A percentile compares a stretch with the other conserved stretches of the same genome.
Conservation (phyloP, 2,329 filamentous ascomycete species). For the Colletotrichum sp. region DNA sequence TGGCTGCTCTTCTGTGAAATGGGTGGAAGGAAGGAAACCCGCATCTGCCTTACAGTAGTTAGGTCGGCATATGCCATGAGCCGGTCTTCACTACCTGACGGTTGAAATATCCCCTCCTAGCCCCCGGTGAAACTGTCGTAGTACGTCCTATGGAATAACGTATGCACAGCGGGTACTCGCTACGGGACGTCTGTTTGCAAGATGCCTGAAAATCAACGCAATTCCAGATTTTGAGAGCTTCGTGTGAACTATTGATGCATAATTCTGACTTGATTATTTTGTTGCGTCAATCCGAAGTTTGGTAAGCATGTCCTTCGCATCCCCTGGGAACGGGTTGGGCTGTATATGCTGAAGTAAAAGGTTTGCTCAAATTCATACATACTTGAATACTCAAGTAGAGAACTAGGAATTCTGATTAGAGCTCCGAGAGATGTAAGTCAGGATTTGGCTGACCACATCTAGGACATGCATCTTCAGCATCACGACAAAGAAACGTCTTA, state of each 20-base stretch:
- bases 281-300: not conserved
- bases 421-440: not conserved
- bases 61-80: not conserved
- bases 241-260: not conserved
- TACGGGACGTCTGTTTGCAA: not conserved
- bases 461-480: not conserved
- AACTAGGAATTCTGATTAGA: not conserved
- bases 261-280: accelerated
- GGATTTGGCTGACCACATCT: not conserved
- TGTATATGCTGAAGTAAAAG: not conserved
- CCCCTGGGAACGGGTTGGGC: not conserved
- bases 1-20: not conserved
- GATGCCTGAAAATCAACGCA: not conserved
- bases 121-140: not conserved
- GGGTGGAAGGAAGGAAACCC: not conserved
- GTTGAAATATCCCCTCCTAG: not conserved
- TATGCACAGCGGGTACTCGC: not conserved
- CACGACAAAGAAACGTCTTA: not conserved
- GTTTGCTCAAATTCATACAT: not conserved
- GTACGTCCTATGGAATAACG: not conserved
- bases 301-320: not conserved
- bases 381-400: not conserved
- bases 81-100: not conserved
- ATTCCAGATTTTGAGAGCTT: not conserved
- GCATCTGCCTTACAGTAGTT: not conserved